Base-by-base conservation (phyloP, 2,329 filamentous ascomycete genomes). In the Neophaeococcomyces mojaviensis region DNA sequence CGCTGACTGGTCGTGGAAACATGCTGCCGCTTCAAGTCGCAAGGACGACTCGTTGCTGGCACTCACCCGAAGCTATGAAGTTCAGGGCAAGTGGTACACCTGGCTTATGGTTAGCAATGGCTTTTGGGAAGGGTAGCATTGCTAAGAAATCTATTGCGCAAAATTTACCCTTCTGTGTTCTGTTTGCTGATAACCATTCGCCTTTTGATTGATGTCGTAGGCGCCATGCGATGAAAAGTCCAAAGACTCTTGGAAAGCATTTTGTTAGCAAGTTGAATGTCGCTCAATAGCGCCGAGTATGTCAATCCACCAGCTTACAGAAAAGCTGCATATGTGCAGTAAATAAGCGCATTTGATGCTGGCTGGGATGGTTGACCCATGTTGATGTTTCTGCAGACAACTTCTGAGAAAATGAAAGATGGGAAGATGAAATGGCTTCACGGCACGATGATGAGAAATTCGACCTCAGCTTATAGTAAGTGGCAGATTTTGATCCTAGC, bases 61-160 rank as follows among this genome's bases (percentile, higher is more conserved):
- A 90, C 86, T 90, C 81, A 92, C 86, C 85, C 72, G 86, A 87
- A 66, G 86, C 86, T 71, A 92, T 86, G 72, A 92, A 92, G 71
- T 92, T 92, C 63, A 92, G 74, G 65, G 86, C 85, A 67, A 92
- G 71, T 58, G 86, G 86, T 55, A 88, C 70, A 55, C 84, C 86
- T 92, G 20, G 30, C 13, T n/a, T 9, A 18, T 10, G n/a, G 24
- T 46, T 39, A 46, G 43, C 32, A 8, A 8, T 6, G n/a, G 35
- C 20, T 31, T 12, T 33, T 32, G 30, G 22, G 20, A 3, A 34
- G 18, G 24, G 13, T 34, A 5, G 6, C 32, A 24, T 18, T 12
- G 32, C 28, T 22, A 41, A 30, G 32, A 10, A 16, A n/a, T 20
- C 10, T 32, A 9, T 18, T 16, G 22, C 20, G 15, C 48, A 24